Evolutionary conservation across 495 filamentous ascomycete genomes (phyloP).

Genomic region (Neurospora hispaniola): DNA sequence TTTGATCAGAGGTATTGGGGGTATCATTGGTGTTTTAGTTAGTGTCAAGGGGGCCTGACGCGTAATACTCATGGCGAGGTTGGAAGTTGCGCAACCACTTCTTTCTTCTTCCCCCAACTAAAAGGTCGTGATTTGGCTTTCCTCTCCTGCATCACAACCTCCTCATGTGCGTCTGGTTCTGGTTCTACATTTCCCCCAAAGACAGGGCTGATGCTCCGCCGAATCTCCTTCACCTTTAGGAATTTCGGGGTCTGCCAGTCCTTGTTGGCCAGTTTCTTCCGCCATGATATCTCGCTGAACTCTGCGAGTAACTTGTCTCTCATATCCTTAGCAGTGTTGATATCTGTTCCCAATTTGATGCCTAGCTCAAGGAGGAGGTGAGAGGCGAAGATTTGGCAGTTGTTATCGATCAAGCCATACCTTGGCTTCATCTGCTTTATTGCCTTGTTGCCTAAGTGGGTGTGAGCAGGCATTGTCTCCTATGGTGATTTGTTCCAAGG

Average conservation of each 20-base stretch:
- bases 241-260: neutral
- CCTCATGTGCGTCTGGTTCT: neutral
- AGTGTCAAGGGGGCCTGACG: neutral
- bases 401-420: slow-evolving; percentile 40
- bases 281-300: neutral
- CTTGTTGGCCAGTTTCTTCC: neutral
- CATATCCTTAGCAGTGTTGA: neutral
- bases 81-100: neutral
- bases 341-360: neutral
- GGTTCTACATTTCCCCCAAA: neutral
- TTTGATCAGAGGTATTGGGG: slow-evolving; percentile 12
- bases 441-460: slow-evolving; percentile 26
- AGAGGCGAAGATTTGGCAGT: slow-evolving; percentile 37
- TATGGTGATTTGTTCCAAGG: neutral
- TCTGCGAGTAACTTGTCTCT: neutral
- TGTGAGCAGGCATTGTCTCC: neutral
- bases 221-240: neutral
- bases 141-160: neutral
- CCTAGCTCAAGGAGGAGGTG: neutral
- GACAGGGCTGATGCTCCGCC: neutral
- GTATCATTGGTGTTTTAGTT: neutral
- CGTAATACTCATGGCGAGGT: neutral
- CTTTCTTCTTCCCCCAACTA: neutral
- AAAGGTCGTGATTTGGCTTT: neutral
- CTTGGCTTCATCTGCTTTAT: slow-evolving; percentile 33